These are phyloP conservation scores for Exophiala lecanii-corni DNA, from an alignment of 2,329 filamentous ascomycete species.

Conservation along the genomic window DNA sequence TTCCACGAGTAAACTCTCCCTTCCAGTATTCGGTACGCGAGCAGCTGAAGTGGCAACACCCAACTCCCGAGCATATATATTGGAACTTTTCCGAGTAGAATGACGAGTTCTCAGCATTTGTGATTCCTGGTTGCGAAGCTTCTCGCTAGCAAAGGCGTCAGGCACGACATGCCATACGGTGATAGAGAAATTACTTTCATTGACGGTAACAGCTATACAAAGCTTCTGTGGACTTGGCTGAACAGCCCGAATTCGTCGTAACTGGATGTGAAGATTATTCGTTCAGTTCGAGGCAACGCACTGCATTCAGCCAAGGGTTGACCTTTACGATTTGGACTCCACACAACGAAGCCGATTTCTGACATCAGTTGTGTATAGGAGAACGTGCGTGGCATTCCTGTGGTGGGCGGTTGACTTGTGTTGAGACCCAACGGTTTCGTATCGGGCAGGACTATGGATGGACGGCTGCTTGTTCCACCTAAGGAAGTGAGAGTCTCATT, in stretches of 20 bases:
- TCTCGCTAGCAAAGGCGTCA: conserved; percentile 41
- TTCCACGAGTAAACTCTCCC: conserved; percentile 68
- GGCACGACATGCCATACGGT: conserved; percentile 30
- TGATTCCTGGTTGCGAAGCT: conserved; percentile 41
- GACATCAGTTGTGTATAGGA: conserved; percentile 25
- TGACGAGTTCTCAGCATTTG: conserved; percentile 12
- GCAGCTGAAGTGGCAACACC: conserved; percentile 70
- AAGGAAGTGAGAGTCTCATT: conserved; percentile 32
- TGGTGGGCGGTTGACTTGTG: conserved; percentile 26
- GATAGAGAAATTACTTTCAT: conserved; percentile 20
- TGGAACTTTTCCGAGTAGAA: conserved; percentile 58
- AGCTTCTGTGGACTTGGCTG: background rate
- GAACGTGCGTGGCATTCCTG: conserved; percentile 24
- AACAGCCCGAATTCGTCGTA: conserved; percentile 10
- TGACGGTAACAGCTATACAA: conserved; percentile 22
- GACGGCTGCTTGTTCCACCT: conserved; percentile 38
- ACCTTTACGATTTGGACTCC: conserved; percentile 19
- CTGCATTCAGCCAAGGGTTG: conserved; percentile 19
- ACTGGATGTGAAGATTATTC: conserved; percentile 21
- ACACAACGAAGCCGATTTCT: conserved; percentile 25
- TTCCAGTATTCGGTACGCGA: conserved; percentile 56
- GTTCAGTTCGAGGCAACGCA: conserved; percentile 19
- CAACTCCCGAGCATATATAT: conserved; percentile 56
- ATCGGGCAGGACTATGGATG: conserved; percentile 46
- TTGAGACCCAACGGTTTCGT: conserved; percentile 53